phyloP scores from a whole-genome alignment of 2,329 filamentous ascomycete genomes.

The Colletotrichum gloeosporioides region DNA sequence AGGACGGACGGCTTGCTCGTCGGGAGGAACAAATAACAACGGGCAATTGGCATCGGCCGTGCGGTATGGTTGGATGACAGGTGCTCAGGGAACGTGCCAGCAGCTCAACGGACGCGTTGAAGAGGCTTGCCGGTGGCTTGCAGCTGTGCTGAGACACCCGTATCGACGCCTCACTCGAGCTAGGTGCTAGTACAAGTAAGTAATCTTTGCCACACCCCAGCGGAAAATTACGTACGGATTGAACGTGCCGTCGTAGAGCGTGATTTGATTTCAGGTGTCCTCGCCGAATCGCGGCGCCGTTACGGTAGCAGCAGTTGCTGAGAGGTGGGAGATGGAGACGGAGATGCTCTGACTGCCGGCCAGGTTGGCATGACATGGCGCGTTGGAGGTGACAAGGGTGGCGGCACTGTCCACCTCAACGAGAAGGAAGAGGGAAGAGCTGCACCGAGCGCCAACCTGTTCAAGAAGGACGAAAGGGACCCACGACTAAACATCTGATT shows the following conservation, averaged over 20 bases:
- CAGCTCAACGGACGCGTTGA: neutral
- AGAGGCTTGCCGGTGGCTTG: neutral
- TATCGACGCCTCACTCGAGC: neutral
- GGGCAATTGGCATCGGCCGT: neutral
- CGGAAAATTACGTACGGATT: neutral
- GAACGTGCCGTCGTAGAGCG: neutral
- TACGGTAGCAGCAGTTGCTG: neutral
- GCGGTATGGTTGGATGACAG: conserved; percentile 18
- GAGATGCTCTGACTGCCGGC: neutral
- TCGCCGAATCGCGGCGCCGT: neutral
- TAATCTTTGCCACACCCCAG: neutral
- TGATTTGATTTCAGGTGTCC: neutral
- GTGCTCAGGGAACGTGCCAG: neutral
- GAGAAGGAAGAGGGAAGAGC: neutral
- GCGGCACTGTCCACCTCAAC: neutral
- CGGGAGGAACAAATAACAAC: neutral
- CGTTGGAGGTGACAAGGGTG: neutral
- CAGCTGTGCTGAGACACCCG: neutral
- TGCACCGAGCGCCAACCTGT: neutral
- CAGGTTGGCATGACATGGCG: neutral
- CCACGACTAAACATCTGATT: neutral
- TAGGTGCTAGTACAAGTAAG: neutral
- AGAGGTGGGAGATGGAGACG: neutral
- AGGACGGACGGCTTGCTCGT: neutral
- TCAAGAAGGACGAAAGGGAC: neutral